Evolutionary conservation across 139 green algal species (phyloP), one percentile per base, ranked within the genome.

Genomic region (Chara braunii): DNA sequence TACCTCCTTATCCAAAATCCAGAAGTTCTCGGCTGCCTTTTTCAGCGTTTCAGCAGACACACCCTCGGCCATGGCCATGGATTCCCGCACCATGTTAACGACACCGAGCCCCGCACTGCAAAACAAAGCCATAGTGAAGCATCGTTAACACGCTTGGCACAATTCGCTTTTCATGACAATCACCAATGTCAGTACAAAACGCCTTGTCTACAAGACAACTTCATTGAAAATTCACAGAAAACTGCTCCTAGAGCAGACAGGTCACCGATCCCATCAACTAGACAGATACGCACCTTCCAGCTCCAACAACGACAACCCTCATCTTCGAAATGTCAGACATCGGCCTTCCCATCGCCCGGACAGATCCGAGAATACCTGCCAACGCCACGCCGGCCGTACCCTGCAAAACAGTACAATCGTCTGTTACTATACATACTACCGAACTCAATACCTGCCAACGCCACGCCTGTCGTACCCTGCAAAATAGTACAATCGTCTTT

Each of bases 391-490:
- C 43, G 7, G 68, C 68, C 12, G 68, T 79, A 31, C 68, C 63
- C 62, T 74, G 64, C n/a, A n/a, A n/a, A n/a, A n/a, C n/a, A n/a
- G n/a, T n/a, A n/a, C n/a, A n/a, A n/a, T n/a, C n/a, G n/a, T n/a
- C n/a, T n/a, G n/a, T n/a, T n/a, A n/a, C n/a, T n/a, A n/a, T n/a
- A n/a, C n/a, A n/a, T n/a, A n/a, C n/a, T n/a, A n/a, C n/a, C n/a
- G n/a, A n/a, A n/a, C n/a, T n/a, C n/a, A 12, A 78, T 26, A 9
- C 64, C 68, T 12, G 68, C 68, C 22, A 79, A 3, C 52, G 42
- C 68, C 23, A 78, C 68, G 12, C 56, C 43, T 7, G 68, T 66
- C 12, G 68, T 79, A 31, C 68, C 63, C 62, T 74, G 64, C n/a
- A n/a, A n/a, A n/a, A n/a, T n/a, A n/a, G n/a, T n/a, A n/a, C n/a